A percentile compares a stretch with the other conserved stretches of the same genome.
phyloP scores from a whole-genome alignment of 495 filamentous ascomycete genomes.

The Sphaerosporella brunnea region DNA sequence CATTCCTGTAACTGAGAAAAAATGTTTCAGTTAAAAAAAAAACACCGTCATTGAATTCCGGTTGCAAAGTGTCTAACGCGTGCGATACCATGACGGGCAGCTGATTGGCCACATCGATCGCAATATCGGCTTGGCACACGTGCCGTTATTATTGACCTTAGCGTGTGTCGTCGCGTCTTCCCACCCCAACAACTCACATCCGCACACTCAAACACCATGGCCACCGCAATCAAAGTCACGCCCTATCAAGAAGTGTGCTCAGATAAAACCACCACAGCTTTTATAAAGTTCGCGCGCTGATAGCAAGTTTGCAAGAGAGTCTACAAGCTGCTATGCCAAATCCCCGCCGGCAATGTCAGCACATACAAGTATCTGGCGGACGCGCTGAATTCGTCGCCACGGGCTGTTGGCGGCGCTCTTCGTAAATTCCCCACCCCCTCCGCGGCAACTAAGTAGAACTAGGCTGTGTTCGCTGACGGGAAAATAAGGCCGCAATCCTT shows the following conservation, averaged over 20 bases:
- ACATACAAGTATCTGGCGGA: slow-evolving; percentile 56
- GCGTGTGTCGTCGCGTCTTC: too few relatives aligned
- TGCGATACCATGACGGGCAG: too few relatives aligned
- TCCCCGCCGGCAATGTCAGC: slow-evolving; percentile 50
- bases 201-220: too few relatives aligned
- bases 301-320: slow-evolving; percentile 13
- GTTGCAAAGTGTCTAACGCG: too few relatives aligned
- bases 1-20: too few relatives aligned
- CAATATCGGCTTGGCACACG: too few relatives aligned
- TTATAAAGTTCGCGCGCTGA: not conserved
- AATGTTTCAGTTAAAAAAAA: too few relatives aligned
- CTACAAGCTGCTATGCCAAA: slow-evolving; percentile 40
- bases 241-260: slow-evolving; percentile 6
- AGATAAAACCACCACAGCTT: not conserved
- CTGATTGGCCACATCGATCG: too few relatives aligned
- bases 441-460: not conserved
- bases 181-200: too few relatives aligned
- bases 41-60: too few relatives aligned
- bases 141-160: too few relatives aligned
- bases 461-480: too few relatives aligned
- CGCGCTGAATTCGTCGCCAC: slow-evolving; percentile 48
- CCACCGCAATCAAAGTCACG: slow-evolving; percentile 7
- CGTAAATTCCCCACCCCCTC: slow-evolving; percentile 24
- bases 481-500: slow-evolving; percentile 37
- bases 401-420: slow-evolving; percentile 65